These are phyloP conservation scores for Pyrenophora seminiperda DNA, from an alignment of 2,329 filamentous ascomycete species.

Conservation along the genomic window DNA sequence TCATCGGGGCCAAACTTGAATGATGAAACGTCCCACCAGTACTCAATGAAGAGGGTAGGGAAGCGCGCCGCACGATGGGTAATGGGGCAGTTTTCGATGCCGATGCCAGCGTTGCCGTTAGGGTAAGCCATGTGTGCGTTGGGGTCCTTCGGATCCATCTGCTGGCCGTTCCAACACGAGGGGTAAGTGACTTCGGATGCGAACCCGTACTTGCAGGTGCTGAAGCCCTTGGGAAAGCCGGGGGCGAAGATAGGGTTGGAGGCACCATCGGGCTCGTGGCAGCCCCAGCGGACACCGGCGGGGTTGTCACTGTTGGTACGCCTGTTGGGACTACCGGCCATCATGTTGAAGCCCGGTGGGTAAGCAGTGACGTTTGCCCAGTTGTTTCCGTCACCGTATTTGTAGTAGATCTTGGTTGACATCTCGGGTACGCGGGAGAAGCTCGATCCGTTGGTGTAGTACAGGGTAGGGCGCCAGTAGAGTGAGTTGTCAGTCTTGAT, in stretches of 20 bases:
- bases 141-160: constrained; percentile 40
- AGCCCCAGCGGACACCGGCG: constrained; percentile 42
- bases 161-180: constrained; percentile 46
- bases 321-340: constrained; percentile 41
- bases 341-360: constrained; percentile 46
- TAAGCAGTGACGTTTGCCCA: constrained; percentile 47
- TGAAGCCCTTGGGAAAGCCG: constrained; percentile 47
- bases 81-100: constrained; percentile 42
- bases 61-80: constrained; percentile 41
- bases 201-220: constrained; percentile 45
- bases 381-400: constrained; percentile 41
- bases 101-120: constrained; percentile 27
- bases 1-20: constrained; percentile 42
- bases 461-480: constrained; percentile 48
- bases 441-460: constrained; percentile 44
- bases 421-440: constrained; percentile 46
- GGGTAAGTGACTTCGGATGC: constrained; percentile 46
- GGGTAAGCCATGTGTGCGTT: constrained; percentile 50
- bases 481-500: constrained; percentile 47
- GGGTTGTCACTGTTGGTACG: constrained; percentile 39
- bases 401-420: constrained; percentile 48
- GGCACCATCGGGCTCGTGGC: constrained; percentile 33
- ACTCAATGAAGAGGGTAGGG: constrained; percentile 49
- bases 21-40: constrained; percentile 45
- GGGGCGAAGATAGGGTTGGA: constrained; percentile 33